Base-by-base conservation (phyloP, 176 grass and related monocot species). In the Hsuehochloa calcarea region DNA sequence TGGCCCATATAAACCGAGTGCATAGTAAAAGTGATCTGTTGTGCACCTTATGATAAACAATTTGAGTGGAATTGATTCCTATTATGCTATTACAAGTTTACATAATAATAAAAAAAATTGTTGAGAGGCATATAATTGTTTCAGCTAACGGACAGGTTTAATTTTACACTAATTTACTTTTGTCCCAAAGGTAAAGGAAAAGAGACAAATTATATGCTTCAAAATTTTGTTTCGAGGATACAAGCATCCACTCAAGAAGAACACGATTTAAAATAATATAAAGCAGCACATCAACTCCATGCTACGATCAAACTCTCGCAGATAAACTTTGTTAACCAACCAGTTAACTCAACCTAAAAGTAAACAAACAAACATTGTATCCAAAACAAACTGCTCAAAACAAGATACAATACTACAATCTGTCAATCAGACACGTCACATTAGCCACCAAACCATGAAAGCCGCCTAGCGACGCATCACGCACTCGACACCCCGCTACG, bases 11-110 rank as follows among this genome's bases (percentile, higher is more conserved):
- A 26, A 80, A 55, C 39, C 41, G 26, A 75, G 14, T 8, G 37
- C 37, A 41, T 90, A 86, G 47, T 81, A 71, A 81, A 85, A 80
- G 35, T 62, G 63, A 91, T 88, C 80, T 46, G 69, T 72, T 74
- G 74, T 14, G 5, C 16, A 65, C 47, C 15, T 46, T 5, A 51
- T 8, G 13, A 44, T 80, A 45, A 69, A 90, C 5, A 68, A 79
- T 69, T 46, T 0, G 8, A 43, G 39, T 34, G 67, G 37, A 35
- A 80, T 44, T 51, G 26, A 50, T 86, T 72, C 65, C 70, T 46
- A 3, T 66, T 22, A 41, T 49, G 74, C 1, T 37, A 41, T 31
- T 10, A 10, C 20, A 5, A 17, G 43, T 44, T 55, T 65, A 47
- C 39, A 20, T 35, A 4, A 56, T 0, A 39, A n/a, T n/a, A n/a